These are phyloP conservation scores for Tylopilus plumbeoviolaceoides DNA, from an alignment of 768 basidiomycete genomes.

Conservation along the genomic window DNA sequence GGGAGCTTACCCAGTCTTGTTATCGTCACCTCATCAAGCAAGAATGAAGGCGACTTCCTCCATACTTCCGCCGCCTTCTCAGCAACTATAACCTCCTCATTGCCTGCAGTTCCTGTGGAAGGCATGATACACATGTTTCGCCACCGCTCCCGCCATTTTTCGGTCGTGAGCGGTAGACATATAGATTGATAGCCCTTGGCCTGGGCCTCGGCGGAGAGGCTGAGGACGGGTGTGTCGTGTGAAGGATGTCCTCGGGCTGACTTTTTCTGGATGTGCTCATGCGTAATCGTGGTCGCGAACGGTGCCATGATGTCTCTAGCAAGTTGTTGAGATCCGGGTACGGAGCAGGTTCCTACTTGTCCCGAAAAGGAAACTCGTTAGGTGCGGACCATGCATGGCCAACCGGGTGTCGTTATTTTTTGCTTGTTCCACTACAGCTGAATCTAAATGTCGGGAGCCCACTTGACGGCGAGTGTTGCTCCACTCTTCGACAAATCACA, in stretches of 20 bases:
- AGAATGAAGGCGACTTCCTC: constrained; percentile 78
- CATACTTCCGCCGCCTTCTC: constrained; percentile 78
- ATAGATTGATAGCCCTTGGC: constrained; percentile 70
- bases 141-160: constrained; percentile 86
- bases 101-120: constrained; percentile 33
- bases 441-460: constrained; percentile 2
- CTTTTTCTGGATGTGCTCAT: constrained; percentile 39
- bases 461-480: constrained; percentile 7
- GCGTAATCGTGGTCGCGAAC: constrained; percentile 25
- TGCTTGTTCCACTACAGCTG: background rate
- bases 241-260: constrained; percentile 12
- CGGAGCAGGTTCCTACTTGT: constrained; percentile 3
- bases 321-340: no score
- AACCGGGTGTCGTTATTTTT: background rate
- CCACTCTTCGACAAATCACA: constrained; percentile 19
- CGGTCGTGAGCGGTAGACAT: constrained; percentile 86
- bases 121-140: constrained; percentile 78
- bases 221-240: constrained; percentile 47
- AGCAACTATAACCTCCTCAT: constrained; percentile 39
- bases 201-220: constrained; percentile 48
- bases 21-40: constrained; percentile 82
- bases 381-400: constrained; percentile 19
- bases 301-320: constrained; percentile 17
- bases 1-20: constrained; percentile 61
- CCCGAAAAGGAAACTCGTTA: constrained; percentile 20